Evolutionary conservation across 2,329 filamentous ascomycete genomes (phyloP), one percentile per base, ranked within the genome.

Genomic region (Periconia sp.): DNA sequence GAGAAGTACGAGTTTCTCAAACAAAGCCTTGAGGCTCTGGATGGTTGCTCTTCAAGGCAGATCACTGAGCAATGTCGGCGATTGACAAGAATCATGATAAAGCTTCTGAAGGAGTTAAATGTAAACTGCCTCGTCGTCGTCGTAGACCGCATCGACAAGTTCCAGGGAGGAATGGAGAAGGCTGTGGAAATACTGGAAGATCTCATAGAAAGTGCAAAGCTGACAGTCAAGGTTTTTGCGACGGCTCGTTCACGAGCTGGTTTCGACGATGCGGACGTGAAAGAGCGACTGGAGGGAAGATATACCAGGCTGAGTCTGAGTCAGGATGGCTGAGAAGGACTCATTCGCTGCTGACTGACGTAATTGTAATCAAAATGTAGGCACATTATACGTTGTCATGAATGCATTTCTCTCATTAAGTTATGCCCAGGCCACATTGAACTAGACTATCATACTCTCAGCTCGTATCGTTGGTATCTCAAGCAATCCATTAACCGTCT

Each of bases 381-480:
- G 17, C 10, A 11, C 21, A 10, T 33, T 13, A 33, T 21, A 25
- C 31, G n/a, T n/a, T n/a, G n/a, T 47, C 36, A 41, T 47, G 37
- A 32, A 36, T 47, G 36, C 38, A 48, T 48, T 46, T 38, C 31
- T 43, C 26, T 40, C 34, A 33, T 41, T 24, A 25, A 35, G 18
- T n/a, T 11, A 36, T 22, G 43, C 36, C 40, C 29, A 25, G 39
- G 8, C 19, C 25, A 30, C 10, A 22, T 9, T 19, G 13, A 2
- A 12, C n/a, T 18, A 23, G n/a, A 16, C 21, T 38, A n/a, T 16
- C 30, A 25, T 29, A 33, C 35, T 38, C 41, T 38, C 36, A 26
- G 38, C 34, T 26, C 23, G 6, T 19, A 32, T 30, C 15, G 24
- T 13, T 50, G 50, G 50, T 54, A 54, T 54, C 46, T 47, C 41